A percentile compares a stretch with the other conserved stretches of the same genome.
phyloP scores from a whole-genome alignment of 345 rosid genomes.

The Trapa incisa region DNA sequence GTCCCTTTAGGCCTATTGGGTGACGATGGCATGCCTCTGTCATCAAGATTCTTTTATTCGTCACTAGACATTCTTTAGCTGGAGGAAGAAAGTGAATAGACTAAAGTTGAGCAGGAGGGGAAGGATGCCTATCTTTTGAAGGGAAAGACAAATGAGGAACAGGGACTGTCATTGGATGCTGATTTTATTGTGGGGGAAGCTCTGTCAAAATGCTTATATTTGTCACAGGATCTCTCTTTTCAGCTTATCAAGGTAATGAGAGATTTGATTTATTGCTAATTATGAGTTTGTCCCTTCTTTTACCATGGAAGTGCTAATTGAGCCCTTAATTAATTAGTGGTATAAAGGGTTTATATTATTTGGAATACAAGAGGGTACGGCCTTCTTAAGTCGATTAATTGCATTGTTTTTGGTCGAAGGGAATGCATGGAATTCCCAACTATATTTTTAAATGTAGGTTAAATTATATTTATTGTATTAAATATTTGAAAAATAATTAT shows the following conservation, averaged over 20 bases:
- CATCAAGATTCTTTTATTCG: background rate
- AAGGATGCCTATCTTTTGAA: background rate
- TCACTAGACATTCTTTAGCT: background rate
- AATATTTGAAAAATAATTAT: too few species aligned
- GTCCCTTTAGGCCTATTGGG: background rate
- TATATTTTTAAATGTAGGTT: too few species aligned
- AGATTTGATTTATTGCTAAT: background rate
- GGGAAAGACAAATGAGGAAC: slow-evolving; percentile 1
- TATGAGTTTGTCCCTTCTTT: background rate
- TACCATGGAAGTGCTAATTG: background rate
- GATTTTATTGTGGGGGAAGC: slow-evolving; percentile 3
- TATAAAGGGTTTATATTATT: background rate
- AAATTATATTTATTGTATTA: too few species aligned
- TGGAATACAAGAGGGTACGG: too few species aligned
- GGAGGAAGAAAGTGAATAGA: background rate
- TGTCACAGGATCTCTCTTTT: background rate
- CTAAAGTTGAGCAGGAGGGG: background rate
- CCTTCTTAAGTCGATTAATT: too few species aligned
- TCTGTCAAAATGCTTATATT: background rate
- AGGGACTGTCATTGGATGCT: slow-evolving; percentile 15
- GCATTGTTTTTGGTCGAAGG: too few species aligned
- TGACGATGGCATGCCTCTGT: background rate
- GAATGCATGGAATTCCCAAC: too few species aligned
- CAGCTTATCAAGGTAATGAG: background rate
- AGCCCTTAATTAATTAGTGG: background rate